Conservation (phyloP, 2,329 filamentous ascomycete genomes). For the Erysiphe pulchra region DNA sequence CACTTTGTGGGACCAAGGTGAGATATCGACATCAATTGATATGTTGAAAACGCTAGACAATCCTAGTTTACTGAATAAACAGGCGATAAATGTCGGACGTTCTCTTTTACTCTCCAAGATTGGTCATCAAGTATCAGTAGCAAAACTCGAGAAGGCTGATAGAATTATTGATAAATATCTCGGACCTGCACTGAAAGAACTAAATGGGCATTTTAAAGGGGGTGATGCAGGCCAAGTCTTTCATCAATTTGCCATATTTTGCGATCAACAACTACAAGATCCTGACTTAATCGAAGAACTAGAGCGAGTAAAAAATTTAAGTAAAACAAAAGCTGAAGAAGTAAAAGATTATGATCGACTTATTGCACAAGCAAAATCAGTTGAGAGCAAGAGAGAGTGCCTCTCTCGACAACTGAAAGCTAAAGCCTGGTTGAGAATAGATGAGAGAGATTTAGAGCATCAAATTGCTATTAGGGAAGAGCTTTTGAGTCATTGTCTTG, state of each 20-base stretch:
- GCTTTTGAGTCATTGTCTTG: conserved; percentile 67
- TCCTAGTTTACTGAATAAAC: conserved; percentile 33
- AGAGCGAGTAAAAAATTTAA: conserved; percentile 51
- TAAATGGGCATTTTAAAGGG: conserved; percentile 41
- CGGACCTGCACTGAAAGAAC: conserved; percentile 55
- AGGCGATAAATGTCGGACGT: conserved; percentile 45
- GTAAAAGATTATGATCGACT: conserved; percentile 45
- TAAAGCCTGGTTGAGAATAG: conserved; percentile 73
- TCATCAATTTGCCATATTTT: conserved; percentile 86
- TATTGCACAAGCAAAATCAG: conserved; percentile 16
- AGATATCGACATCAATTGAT: conserved; percentile 66
- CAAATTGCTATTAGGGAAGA: conserved; percentile 52
- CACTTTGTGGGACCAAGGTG: conserved; percentile 82
- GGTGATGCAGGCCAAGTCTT: conserved; percentile 67
- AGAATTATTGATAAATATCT: conserved; percentile 73
- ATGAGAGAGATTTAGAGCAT: conserved; percentile 63
- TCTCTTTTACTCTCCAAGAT: conserved; percentile 69
- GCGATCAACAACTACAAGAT: conserved; percentile 79
- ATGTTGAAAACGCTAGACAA: conserved; percentile 56
- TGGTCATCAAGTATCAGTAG: conserved; percentile 70
- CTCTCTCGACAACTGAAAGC: conserved; percentile 40
- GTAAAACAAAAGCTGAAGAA: conserved; percentile 58
- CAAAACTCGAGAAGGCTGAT: conserved; percentile 73
- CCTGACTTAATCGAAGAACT: conserved; percentile 67
- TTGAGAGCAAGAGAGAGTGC: conserved; percentile 28